These are phyloP conservation scores for Ophiocordyceps robertsii DNA, from an alignment of 2,329 filamentous ascomycete genomes.

Conservation along the genomic window DNA sequence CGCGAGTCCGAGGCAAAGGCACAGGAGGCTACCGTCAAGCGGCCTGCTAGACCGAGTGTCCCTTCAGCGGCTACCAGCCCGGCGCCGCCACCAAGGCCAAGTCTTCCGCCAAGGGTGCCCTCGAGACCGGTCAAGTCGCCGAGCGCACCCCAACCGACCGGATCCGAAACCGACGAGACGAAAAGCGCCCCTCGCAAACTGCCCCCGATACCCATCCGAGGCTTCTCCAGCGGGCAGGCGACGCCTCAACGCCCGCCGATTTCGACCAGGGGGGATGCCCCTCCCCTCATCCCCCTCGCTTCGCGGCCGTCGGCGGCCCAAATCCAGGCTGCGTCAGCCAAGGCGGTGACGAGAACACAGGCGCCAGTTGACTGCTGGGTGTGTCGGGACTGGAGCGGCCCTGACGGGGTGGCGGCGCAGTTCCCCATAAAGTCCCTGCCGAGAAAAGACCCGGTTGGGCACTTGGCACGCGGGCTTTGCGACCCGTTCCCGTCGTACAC, in stretches of 20 bases:
- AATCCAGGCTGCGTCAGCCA: slow-evolving; percentile 29
- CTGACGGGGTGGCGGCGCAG: slow-evolving; percentile 64
- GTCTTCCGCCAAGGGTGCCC: slow-evolving; percentile 36
- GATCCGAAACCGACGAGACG: neutral
- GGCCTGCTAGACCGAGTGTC: slow-evolving; percentile 1
- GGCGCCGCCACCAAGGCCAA: slow-evolving; percentile 19
- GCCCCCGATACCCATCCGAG: slow-evolving; percentile 6
- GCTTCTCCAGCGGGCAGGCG: slow-evolving; percentile 8
- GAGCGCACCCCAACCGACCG: slow-evolving; percentile 1
- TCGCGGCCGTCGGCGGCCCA: slow-evolving; percentile 39
- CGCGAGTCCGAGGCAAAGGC: slow-evolving; percentile 37
- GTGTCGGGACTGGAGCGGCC: slow-evolving; percentile 77
- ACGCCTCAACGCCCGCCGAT: slow-evolving; percentile 2
- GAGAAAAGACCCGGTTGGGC: slow-evolving; percentile 47
- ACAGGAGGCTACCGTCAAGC: slow-evolving; percentile 10
- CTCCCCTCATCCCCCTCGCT: slow-evolving; percentile 37
- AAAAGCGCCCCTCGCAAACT: slow-evolving; percentile 4
- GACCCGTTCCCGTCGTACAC: slow-evolving; percentile 66
- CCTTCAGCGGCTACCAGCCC: slow-evolving; percentile 14
- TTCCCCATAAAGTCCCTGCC: slow-evolving; percentile 64
- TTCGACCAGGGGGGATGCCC: slow-evolving; percentile 16
- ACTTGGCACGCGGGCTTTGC: slow-evolving; percentile 68
- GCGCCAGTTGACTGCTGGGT: slow-evolving; percentile 46
- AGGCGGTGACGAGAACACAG: slow-evolving; percentile 13
- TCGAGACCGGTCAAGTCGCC: slow-evolving; percentile 28